Conservation (phyloP, 2,329 filamentous ascomycete species). For the Aspergillus awamori region DNA sequence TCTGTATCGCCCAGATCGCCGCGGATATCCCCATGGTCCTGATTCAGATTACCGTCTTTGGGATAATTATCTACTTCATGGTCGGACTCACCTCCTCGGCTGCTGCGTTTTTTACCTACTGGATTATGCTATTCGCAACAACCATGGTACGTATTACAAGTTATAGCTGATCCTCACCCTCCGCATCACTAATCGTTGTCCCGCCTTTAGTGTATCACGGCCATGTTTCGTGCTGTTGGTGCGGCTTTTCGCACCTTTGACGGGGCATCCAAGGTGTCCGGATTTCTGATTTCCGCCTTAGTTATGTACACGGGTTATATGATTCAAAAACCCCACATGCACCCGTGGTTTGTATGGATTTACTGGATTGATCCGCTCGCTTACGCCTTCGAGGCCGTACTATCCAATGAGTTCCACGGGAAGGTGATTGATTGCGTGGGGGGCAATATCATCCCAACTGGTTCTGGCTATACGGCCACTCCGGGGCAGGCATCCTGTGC, state of each 20-base stretch:
- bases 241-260: constrained; percentile 61
- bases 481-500: constrained; percentile 40
- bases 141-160: no score
- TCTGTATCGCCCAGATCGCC: constrained; percentile 47
- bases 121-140: constrained; percentile 56
- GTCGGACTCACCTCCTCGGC: constrained; percentile 57
- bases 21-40: constrained; percentile 59
- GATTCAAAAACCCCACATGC: constrained; percentile 52
- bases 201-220: constrained; percentile 66
- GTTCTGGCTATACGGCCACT: constrained; percentile 36
- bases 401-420: constrained; percentile 42
- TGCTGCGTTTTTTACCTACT: constrained; percentile 64
- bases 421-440: constrained; percentile 41
- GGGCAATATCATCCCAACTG: constrained; percentile 38
- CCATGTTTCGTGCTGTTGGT: constrained; percentile 59
- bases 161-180: no score
- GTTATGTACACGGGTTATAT: constrained; percentile 49
- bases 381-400: constrained; percentile 43
- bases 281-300: constrained; percentile 39
- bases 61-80: constrained; percentile 67
- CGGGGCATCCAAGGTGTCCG: constrained; percentile 58
- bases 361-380: constrained; percentile 45
- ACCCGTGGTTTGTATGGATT: constrained; percentile 57
- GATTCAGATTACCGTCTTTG: constrained; percentile 62
- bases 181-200: no score